These are phyloP conservation scores for Aurinia saxatilis DNA, from an alignment of 345 rosid genomes.

Conservation along the genomic window DNA sequence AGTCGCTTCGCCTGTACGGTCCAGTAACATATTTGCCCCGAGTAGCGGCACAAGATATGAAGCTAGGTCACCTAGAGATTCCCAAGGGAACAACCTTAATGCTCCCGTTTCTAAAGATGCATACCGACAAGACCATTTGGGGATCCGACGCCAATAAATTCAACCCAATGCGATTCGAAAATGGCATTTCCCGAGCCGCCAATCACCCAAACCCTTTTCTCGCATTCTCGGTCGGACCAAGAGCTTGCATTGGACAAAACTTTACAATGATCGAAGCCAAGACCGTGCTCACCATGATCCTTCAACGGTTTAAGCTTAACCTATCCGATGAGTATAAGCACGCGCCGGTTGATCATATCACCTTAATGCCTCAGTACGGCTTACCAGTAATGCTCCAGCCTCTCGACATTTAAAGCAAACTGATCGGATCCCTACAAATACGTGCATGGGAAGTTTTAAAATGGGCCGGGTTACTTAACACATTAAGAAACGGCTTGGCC, in stretches of 20 bases:
- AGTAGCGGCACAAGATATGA: conserved; percentile 33
- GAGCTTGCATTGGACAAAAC: conserved; percentile 58
- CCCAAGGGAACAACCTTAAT: conserved; percentile 33
- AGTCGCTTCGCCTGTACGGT: conserved; percentile 54
- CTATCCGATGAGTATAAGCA: conserved; percentile 38
- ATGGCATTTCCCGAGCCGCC: conserved; percentile 36
- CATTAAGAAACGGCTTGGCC: no score
- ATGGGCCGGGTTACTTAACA: no score
- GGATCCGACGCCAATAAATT: conserved; percentile 56
- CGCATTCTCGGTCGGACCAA: conserved; percentile 46
- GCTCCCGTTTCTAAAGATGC: conserved; percentile 31
- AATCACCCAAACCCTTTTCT: conserved; percentile 44
- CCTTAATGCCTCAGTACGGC: conserved; percentile 33
- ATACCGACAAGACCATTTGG: conserved; percentile 41
- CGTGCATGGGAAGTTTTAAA: no score
- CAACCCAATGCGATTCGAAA: conserved; percentile 42
- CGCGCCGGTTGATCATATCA: conserved; percentile 29
- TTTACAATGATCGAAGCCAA: conserved; percentile 40
- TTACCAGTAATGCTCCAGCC: conserved; percentile 33
- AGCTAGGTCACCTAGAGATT: conserved; percentile 38
- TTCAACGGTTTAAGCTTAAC: conserved; percentile 33
- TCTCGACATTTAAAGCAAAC: conserved; percentile 1
- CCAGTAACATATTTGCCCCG: conserved; percentile 35
- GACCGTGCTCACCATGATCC: conserved; percentile 33
- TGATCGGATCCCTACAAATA: no score